phyloP scores from a whole-genome alignment of 2,329 filamentous ascomycete species.

The Xylariaceae sp. region DNA sequence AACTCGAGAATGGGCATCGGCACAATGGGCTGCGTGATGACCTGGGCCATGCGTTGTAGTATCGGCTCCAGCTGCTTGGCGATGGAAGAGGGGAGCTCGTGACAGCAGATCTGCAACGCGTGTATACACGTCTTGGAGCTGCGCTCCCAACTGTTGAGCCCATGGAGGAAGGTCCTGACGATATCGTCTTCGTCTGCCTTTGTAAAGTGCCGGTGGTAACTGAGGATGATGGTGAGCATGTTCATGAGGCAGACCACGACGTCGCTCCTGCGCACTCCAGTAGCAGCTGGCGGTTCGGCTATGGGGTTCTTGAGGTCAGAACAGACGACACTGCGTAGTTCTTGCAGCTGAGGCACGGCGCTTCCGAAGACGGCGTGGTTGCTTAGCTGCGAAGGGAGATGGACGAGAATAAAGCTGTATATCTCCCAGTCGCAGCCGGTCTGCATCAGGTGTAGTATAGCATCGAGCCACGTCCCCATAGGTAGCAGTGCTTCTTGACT shows the following conservation, averaged over 20 bases:
- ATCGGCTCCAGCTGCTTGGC: slow-evolving; percentile 81
- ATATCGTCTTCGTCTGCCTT: slow-evolving; percentile 86
- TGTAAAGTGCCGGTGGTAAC: slow-evolving; percentile 80
- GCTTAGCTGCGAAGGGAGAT: slow-evolving; percentile 79
- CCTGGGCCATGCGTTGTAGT: slow-evolving; percentile 88
- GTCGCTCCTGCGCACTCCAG: slow-evolving; percentile 78
- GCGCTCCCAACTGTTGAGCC: slow-evolving; percentile 76
- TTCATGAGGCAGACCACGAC: slow-evolving; percentile 87
- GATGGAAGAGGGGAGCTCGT: slow-evolving; percentile 83
- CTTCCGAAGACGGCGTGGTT: slow-evolving; percentile 82
- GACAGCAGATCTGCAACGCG: slow-evolving; percentile 88
- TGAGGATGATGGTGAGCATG: slow-evolving; percentile 78
- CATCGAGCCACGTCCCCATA: slow-evolving; percentile 68
- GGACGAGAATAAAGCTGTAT: slow-evolving; percentile 83
- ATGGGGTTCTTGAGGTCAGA: slow-evolving; percentile 76
- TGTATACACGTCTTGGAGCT: slow-evolving; percentile 93
- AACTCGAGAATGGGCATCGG: slow-evolving; percentile 96
- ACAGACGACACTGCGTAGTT: slow-evolving; percentile 70
- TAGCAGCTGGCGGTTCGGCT: slow-evolving; percentile 72
- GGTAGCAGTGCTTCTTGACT: slow-evolving; percentile 44
- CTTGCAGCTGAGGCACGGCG: slow-evolving; percentile 67
- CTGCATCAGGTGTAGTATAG: slow-evolving; percentile 67
- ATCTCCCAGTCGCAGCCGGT: slow-evolving; percentile 81
- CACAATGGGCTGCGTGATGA: slow-evolving; percentile 88
- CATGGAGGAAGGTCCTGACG: slow-evolving; percentile 77